phyloP scores from a whole-genome alignment of 1,139 yeast genomes.

The Diutina pseudorugosa region DNA sequence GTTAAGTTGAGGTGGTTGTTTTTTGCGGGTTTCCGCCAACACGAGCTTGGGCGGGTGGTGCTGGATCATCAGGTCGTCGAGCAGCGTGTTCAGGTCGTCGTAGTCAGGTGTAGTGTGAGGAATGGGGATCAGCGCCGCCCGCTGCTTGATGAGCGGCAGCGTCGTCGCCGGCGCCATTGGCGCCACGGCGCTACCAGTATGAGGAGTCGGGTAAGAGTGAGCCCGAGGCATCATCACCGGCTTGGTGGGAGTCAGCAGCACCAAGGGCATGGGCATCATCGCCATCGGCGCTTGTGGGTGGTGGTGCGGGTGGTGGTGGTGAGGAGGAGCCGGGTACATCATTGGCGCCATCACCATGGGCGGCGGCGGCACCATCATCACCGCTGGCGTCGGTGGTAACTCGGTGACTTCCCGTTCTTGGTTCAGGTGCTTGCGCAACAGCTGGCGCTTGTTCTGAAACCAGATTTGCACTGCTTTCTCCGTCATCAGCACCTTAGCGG shows the following conservation, averaged over 20 bases:
- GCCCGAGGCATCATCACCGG: background rate
- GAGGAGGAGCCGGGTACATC: background rate
- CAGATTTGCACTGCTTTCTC: constrained; percentile 96
- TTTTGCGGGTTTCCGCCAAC: constrained; percentile 25
- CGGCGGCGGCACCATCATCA: constrained; percentile 1
- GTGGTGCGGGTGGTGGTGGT: background rate
- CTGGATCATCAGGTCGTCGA: constrained; percentile 2
- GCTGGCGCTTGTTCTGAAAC: constrained; percentile 94
- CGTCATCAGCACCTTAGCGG: constrained; percentile 75
- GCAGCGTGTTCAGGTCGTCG: background rate
- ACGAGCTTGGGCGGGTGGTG: constrained; percentile 11
- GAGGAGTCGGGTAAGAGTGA: background rate
- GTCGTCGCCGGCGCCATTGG: background rate
- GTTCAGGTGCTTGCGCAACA: constrained; percentile 43
- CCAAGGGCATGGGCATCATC: background rate
- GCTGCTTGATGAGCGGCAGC: constrained; percentile 13
- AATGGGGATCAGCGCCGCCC: constrained; percentile 3
- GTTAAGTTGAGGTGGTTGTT: constrained; percentile 25
- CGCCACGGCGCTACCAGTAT: no score
- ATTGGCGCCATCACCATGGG: background rate
- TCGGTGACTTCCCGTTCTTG: constrained; percentile 33
- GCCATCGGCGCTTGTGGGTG: background rate
- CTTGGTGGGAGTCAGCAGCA: constrained; percentile 1
- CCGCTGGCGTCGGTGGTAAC: constrained; percentile 28
- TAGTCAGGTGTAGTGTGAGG: background rate